Base-by-base conservation (phyloP, 345 rosid genomes). In the Populus pruinosa region DNA sequence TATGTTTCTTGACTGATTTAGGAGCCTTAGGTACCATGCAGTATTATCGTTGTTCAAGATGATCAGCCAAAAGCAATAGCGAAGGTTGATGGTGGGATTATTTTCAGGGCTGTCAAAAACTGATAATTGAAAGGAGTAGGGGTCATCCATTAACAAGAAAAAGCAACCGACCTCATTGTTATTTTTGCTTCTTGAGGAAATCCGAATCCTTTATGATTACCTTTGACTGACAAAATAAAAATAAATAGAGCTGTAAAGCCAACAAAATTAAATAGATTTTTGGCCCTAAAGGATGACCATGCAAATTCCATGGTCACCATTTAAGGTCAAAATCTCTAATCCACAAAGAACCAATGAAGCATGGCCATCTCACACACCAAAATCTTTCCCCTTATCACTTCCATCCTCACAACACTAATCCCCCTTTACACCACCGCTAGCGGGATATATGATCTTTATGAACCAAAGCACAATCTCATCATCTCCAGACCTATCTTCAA, bases 291-390 rank as follows among this genome's bases (percentile, higher is more conserved):
- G 47, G 41, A 14, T 41, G 13, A 41, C 47, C 47, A 41, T 38
- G 16, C 4, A 11, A 67, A 59, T n/a, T 59, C 64, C 16, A 59
- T 25, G 50, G 62, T 31, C 69, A 55, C 47, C 16, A 55, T 14
- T 4, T 47, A 38, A 56, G 70, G 25, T 73, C 25, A 73, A 50
- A 53, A 82, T 83, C 81, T 80, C 62, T 83, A 43, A 87, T 83
- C 87, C 81, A 73, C 49, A 85, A 61, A n/a, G 10, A 69, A 41
- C 92, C 89, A 90, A 90, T 85, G 62, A 67, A 39, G 69, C 18
- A 33, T 18, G 10, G 83, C 89, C 94, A 87, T 50, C 49, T 89
- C 79, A 70, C 20, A 75, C 33, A 17, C 64, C 71, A 70, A 78
- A 83, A 87, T 87, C 90, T 81, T 27, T 59, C 63, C 39, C 21